Conservation (phyloP, 495 filamentous ascomycete species). For the Podospora bellae-mahoneyi region DNA sequence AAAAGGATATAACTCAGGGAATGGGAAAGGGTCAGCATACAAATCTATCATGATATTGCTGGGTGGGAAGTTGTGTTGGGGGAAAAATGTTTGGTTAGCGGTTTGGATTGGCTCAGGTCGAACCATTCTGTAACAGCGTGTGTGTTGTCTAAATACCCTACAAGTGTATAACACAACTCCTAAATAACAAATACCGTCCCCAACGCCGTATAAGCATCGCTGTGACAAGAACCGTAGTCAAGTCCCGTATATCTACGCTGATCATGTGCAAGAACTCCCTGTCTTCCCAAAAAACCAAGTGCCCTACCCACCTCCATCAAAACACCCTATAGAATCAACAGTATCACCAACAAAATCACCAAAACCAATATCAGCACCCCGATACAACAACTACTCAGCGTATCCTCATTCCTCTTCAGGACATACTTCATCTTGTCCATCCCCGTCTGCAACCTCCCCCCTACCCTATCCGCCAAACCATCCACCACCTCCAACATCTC, state of each 20-base stretch:
- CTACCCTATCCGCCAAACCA: slow-evolving; percentile 76
- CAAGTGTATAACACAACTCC: background rate
- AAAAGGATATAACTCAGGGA: background rate
- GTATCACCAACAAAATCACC: slow-evolving; percentile 74
- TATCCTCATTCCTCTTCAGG: slow-evolving; percentile 89
- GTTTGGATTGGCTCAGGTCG: background rate
- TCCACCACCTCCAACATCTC: slow-evolving; percentile 79
- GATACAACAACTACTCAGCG: slow-evolving; percentile 88
- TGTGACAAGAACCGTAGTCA: background rate
- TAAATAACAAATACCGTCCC: background rate
- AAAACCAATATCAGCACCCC: slow-evolving; percentile 79
- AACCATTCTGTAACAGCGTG: background rate
- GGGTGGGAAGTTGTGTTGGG: background rate
- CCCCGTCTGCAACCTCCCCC: slow-evolving; percentile 77
- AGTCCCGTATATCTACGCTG: slow-evolving; percentile 9
- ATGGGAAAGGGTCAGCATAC: background rate
- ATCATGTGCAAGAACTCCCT: slow-evolving; percentile 10
- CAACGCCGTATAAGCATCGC: slow-evolving; percentile 3
- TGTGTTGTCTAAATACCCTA: background rate
- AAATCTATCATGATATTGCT: background rate
- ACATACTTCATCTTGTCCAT: slow-evolving; percentile 81
- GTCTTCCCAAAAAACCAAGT: background rate
- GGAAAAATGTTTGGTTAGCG: background rate
- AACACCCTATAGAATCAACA: slow-evolving; percentile 48
- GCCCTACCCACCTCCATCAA: too few species aligned